Evolutionary conservation across 2,329 filamentous ascomycete species (phyloP).

Genomic region (Dactylellina haptotyla): DNA sequence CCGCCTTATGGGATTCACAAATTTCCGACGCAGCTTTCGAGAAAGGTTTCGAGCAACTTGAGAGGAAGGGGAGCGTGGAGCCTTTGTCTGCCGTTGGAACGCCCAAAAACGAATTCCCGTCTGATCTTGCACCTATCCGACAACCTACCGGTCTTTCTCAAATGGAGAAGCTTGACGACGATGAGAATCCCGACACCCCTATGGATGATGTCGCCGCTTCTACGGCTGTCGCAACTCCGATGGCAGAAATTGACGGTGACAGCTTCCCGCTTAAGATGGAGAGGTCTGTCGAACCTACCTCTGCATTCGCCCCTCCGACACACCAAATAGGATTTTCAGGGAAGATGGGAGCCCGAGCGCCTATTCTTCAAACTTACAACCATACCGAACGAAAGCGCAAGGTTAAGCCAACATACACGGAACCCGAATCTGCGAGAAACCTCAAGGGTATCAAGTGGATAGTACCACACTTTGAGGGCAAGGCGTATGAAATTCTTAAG

Average conservation of each 20-base stretch:
- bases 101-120: slow-evolving; percentile 19
- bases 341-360: not conserved
- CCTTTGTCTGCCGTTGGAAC: slow-evolving; percentile 41
- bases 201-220: slow-evolving; percentile 22
- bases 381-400: slow-evolving; percentile 48
- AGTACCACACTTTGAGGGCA: slow-evolving; percentile 43
- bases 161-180: slow-evolving; percentile 26
- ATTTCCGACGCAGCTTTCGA: slow-evolving; percentile 49
- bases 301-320: not conserved
- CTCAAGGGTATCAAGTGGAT: slow-evolving; percentile 48
- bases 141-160: slow-evolving; percentile 25
- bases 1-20: slow-evolving; percentile 33
- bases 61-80: slow-evolving; percentile 41
- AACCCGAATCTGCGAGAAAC: slow-evolving; percentile 21
- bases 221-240: slow-evolving; percentile 43
- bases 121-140: slow-evolving; percentile 11
- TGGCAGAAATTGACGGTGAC: slow-evolving; percentile 40
- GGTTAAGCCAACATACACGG: not conserved
- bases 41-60: slow-evolving; percentile 46
- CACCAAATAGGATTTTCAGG: slow-evolving; percentile 22
- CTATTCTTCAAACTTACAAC: not conserved
- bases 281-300: not conserved
- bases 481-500: slow-evolving; percentile 33
- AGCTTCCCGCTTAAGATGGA: slow-evolving; percentile 19
- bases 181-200: slow-evolving; percentile 15